These are phyloP conservation scores for Sporothrix pseudoabietina DNA, from an alignment of 2,329 filamentous ascomycete species.

Conservation along the genomic window DNA sequence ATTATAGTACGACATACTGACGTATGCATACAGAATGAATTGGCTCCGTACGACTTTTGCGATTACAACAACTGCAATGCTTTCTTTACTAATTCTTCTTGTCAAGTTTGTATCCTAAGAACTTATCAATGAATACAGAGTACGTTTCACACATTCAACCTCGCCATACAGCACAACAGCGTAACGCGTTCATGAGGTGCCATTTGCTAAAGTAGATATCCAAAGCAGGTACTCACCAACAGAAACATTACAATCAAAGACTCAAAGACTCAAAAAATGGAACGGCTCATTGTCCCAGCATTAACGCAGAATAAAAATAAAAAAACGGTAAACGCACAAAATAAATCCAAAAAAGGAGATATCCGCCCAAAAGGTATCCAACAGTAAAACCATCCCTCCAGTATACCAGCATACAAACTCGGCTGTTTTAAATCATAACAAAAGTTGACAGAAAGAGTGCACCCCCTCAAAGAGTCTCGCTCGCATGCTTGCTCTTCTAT, in stretches of 20 bases:
- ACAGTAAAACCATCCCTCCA: not conserved
- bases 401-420: slow-evolving; percentile 10
- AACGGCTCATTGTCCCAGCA: not conserved
- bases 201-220: not conserved
- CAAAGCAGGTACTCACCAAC: not conserved
- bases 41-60: no score
- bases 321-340: no score
- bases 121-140: not conserved
- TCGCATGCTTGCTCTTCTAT: not conserved
- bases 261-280: not conserved
- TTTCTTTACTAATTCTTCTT: no score
- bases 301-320: not conserved
- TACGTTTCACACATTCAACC: not conserved
- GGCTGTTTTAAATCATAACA: not conserved
- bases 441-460: not conserved
- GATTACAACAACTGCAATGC: no score
- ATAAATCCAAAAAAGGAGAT: not conserved
- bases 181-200: not conserved
- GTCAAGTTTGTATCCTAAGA: not conserved
- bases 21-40: no score
- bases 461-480: no score
- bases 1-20: no score
- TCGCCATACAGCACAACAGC: not conserved
- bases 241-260: not conserved
- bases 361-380: slow-evolving; percentile 21